Evolutionary conservation across 352 stramenopile genomes (phyloP), one percentile per base, ranked within the genome.

Genomic region (Phytophthora fragariae): DNA sequence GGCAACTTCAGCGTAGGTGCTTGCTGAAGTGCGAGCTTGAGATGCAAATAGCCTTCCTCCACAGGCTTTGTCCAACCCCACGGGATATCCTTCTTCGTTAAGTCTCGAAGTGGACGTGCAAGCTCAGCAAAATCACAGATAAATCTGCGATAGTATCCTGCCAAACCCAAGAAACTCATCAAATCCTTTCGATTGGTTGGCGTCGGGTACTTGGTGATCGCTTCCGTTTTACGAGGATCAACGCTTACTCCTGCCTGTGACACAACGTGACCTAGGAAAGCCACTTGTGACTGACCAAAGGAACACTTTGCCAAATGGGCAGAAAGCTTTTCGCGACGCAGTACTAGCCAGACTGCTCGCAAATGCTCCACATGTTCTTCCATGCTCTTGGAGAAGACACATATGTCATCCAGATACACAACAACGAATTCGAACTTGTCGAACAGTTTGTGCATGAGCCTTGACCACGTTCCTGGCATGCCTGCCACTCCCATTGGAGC

Each of bases 381-480:
- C 55, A 71, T 44, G 39, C 41, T 69, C 9, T 35, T 21, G 0
- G 63, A 82, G 54, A 75, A 65, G 31, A 84, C 46, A 37, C 59
- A 78, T 33, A 84, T 77, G 33, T 83, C 74, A 39, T 85, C 72
- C 12, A 82, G 59, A 58, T 79, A 84, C 0, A 82, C 72, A 5
- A 82, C 65, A 7, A 88, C 37, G 56, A 80, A 88, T 4, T 19
- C 24, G 31, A 68, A 73, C 27, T 71, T 67, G 4, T 57, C 72
- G n/a, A 88, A 77, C 2, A 83, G 54, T 9, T 56, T 9, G 14
- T 57, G 70, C 78, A 85, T 88, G 0, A 81, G 15, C 27, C 73
- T 67, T 7, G 72, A 80, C 75, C 72, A 88, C 7, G 72, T 74
- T 12, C 73, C 70, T 17, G 76, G 76, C 73, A 84, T 85, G 8